Conservation (phyloP, 1,284 basidiomycete species). For the Ceratobasidium sp. region DNA sequence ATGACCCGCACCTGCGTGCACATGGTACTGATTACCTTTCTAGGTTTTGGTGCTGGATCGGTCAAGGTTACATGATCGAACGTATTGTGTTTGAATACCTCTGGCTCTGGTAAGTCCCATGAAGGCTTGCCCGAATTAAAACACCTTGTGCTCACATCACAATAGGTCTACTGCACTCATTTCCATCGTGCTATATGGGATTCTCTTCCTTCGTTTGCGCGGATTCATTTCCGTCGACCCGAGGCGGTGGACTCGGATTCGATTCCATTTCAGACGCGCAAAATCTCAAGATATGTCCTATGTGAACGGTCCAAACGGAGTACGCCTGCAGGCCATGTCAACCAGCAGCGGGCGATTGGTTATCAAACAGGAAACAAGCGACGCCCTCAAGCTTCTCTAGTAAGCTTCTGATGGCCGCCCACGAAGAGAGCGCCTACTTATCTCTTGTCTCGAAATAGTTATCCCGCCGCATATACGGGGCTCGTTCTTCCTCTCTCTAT, state of each 20-base stretch:
- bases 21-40: conserved; percentile 4
- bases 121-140: neutral
- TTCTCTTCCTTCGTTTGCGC: conserved; percentile 41
- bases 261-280: conserved; percentile 22
- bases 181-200: conserved; percentile 39
- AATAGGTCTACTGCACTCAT: conserved; percentile 36
- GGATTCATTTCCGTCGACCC: conserved; percentile 41
- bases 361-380: conserved; percentile 37
- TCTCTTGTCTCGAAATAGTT: conserved; percentile 23
- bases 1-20: neutral
- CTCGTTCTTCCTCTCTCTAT: conserved; percentile 41
- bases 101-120: conserved; percentile 39
- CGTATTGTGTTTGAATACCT: conserved; percentile 41
- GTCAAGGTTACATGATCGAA: conserved; percentile 38
- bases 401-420: conserved; percentile 18
- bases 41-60: conserved; percentile 42
- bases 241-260: conserved; percentile 22
- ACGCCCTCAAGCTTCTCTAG: conserved; percentile 44
- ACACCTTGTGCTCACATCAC: neutral
- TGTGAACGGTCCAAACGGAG: conserved; percentile 20
- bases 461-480: conserved; percentile 41
- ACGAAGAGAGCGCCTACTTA: neutral
- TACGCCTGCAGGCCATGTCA: conserved; percentile 31
- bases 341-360: conserved; percentile 25
- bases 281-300: conserved; percentile 22